Evolutionary conservation across 2,329 filamentous ascomycete genomes (phyloP), one percentile per base, ranked within the genome.

Genomic region (Venturia carpophila): DNA sequence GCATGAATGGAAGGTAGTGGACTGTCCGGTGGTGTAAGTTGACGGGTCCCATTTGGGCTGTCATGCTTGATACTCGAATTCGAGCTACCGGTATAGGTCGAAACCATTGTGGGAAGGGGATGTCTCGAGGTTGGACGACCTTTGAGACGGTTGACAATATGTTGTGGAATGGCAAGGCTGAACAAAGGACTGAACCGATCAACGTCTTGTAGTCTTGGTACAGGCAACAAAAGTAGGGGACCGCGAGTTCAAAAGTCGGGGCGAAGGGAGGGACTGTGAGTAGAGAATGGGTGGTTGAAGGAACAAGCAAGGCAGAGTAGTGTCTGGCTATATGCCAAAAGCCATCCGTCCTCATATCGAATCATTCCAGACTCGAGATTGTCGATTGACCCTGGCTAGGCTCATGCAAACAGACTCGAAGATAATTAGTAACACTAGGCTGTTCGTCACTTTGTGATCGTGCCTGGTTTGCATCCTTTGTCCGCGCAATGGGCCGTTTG

Each of bases 1-100:
- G 15, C 47, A 52, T 45, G 63, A 43, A 41, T 52, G 11, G 63
- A 58, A 5, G 63, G 41, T 17, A 47, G 47, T 27, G 63, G 63
- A 19, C 63, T 64, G 37, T 64, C 47, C 34, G 63, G 63, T 43
- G 63, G 63, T 56, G 63, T 64, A 15, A 64, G 63, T 41, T 64
- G 63, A 58, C 63, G 63, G n/a, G 15, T 27, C 27, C 37, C 52
- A n/a, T 58, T 37, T n/a, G 30, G 27, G 19, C 27, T 21, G 9
- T 37, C 52, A 58, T 58, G n/a, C 10, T 37, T 30, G 5, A 4
- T n/a, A 58, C 27, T 58, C 52, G 30, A 56, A 37, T 19, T 11
- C 30, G 52, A 37, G 30, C 37, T n/a, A 27, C 10, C n/a, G 27
- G 6, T 58, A 15, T 37, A 37, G 6, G 13, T 11, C 15, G 27